These are phyloP conservation scores for Botrytis galanthina DNA, from an alignment of 2,329 filamentous ascomycete species.

Conservation along the genomic window DNA sequence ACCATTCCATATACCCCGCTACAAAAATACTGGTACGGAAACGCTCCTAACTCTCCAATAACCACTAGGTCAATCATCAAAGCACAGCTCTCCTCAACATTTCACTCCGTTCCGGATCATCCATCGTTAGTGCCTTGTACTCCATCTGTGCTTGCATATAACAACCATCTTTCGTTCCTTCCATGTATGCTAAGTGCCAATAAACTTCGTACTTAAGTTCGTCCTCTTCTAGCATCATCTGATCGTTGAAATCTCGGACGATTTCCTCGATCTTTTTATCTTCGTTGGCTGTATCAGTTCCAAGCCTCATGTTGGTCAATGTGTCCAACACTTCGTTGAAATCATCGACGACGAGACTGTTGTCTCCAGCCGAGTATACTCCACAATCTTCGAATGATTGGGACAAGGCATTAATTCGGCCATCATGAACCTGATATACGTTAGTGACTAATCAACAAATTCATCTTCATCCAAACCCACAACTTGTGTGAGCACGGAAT, in stretches of 20 bases:
- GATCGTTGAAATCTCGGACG: neutral
- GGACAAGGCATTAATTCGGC: constrained; percentile 16
- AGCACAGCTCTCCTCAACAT: constrained; percentile 13
- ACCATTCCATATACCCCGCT: neutral
- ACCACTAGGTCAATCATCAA: constrained; percentile 14
- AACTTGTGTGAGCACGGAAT: neutral
- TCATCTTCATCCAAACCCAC: neutral
- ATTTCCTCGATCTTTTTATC: constrained; percentile 4
- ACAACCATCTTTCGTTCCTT: constrained; percentile 17
- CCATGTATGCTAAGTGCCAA: constrained; percentile 18
- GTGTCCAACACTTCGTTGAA: constrained; percentile 4
- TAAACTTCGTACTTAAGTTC: constrained; percentile 15
- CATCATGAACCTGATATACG: constrained; percentile 12
- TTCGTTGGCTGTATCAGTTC: neutral
- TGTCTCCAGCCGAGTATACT: neutral
- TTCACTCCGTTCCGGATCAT: neutral
- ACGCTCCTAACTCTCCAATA: neutral
- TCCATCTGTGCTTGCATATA: constrained; percentile 14
- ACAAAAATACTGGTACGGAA: neutral
- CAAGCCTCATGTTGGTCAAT: constrained; percentile 4
- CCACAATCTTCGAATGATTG: constrained; percentile 7
- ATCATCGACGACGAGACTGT: neutral
- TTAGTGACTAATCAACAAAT: constrained; percentile 2
- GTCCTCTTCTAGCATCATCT: constrained; percentile 8
- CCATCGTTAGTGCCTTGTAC: constrained; percentile 1